Conservation (phyloP, 495 filamentous ascomycete genomes). For the Talaromyces adpressus region DNA sequence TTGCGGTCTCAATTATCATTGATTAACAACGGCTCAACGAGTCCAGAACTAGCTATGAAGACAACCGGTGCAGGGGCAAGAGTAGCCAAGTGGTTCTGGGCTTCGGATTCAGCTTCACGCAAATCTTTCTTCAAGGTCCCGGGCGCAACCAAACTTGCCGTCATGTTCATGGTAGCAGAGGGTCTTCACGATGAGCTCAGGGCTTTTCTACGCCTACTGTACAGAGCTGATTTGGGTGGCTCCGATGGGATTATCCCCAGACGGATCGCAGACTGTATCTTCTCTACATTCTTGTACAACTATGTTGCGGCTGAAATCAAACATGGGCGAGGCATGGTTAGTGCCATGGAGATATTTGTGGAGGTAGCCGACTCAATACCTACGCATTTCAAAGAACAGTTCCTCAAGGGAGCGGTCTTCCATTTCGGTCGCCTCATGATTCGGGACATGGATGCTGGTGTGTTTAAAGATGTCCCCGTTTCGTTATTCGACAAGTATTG, state of each 20-base stretch:
- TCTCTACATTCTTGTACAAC: slow-evolving; percentile 21
- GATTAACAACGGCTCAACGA: slow-evolving; percentile 12
- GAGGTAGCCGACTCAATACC: slow-evolving; percentile 10
- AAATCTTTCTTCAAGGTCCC: slow-evolving; percentile 21
- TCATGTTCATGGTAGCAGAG: slow-evolving; percentile 37
- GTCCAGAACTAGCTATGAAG: slow-evolving; percentile 23
- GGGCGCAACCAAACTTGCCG: slow-evolving; percentile 11
- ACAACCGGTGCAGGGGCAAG: slow-evolving; percentile 26
- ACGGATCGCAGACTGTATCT: slow-evolving; percentile 8
- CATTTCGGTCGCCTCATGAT: slow-evolving; percentile 19
- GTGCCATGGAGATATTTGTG: slow-evolving; percentile 25
- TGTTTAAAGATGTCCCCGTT: slow-evolving; percentile 14
- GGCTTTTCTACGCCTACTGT: slow-evolving; percentile 27
- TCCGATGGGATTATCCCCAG: slow-evolving; percentile 18
- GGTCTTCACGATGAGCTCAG: slow-evolving; percentile 25
- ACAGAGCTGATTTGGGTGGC: slow-evolving; percentile 22
- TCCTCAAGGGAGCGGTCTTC: slow-evolving; percentile 17
- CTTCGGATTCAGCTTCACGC: slow-evolving; percentile 24
- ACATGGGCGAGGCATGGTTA: slow-evolving; percentile 26
- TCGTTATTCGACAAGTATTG: slow-evolving; percentile 27
- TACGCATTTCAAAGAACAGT: slow-evolving; percentile 13
- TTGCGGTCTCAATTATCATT: slow-evolving; percentile 22
- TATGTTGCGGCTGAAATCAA: slow-evolving; percentile 27
- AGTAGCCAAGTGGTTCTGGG: slow-evolving; percentile 34
- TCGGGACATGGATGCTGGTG: slow-evolving; percentile 10